phyloP scores from a whole-genome alignment of 345 rosid genomes.

The Aquilaria malaccensis region DNA sequence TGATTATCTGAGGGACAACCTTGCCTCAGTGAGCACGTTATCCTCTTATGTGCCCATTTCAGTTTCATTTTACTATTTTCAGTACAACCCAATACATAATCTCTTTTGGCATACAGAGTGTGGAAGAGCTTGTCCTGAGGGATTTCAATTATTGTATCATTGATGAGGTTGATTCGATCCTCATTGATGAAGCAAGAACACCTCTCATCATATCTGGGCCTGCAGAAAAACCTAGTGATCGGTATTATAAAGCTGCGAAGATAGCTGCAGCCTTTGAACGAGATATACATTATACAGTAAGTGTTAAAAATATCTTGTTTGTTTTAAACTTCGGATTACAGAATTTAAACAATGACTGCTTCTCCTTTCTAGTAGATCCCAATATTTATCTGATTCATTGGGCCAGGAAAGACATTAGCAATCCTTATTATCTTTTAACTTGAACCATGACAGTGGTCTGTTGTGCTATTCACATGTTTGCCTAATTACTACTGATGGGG shows the following conservation, averaged over 20 bases:
- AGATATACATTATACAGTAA: slow-evolving; percentile 92
- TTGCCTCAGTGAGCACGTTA: slow-evolving; percentile 99
- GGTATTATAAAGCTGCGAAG: slow-evolving; percentile 89
- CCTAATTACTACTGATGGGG: too few relatives aligned
- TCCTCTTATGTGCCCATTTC: slow-evolving; percentile 32
- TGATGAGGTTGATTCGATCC: slow-evolving; percentile 98
- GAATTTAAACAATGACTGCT: too few relatives aligned
- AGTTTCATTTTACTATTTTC: slow-evolving; percentile 7
- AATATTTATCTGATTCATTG: too few relatives aligned
- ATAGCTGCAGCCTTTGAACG: slow-evolving; percentile 80
- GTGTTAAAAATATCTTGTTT: background rate
- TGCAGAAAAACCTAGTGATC: slow-evolving; percentile 97
- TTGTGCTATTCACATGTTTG: too few relatives aligned
- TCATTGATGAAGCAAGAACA: slow-evolving; percentile 98
- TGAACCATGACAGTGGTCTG: too few relatives aligned
- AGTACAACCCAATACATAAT: slow-evolving; percentile 14
- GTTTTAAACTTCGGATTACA: too few relatives aligned
- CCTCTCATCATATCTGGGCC: slow-evolving; percentile 93
- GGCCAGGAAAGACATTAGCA: too few relatives aligned
- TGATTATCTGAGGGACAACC: slow-evolving; percentile 93
- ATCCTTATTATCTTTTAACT: too few relatives aligned
- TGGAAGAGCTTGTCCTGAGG: slow-evolving; percentile 93
- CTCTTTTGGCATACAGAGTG: slow-evolving; percentile 48
- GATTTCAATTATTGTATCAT: slow-evolving; percentile 84
- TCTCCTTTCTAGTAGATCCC: too few relatives aligned